Conservation (phyloP, 768 basidiomycete species). For the Infundibulicybe gibba region DNA sequence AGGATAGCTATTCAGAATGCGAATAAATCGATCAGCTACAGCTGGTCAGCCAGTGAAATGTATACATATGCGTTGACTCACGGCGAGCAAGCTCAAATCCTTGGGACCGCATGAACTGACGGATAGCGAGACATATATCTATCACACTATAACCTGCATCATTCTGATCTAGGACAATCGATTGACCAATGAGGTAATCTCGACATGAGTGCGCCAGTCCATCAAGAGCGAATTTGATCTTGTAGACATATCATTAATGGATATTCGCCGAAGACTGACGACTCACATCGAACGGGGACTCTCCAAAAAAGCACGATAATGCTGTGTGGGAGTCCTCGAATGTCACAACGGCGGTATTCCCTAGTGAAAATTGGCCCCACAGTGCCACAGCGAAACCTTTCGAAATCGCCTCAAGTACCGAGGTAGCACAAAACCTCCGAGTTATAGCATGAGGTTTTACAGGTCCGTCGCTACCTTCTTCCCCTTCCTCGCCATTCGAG, state of each 20-base stretch:
- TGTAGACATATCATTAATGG: neutral
- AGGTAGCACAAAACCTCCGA: constrained; percentile 47
- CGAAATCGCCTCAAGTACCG: constrained; percentile 40
- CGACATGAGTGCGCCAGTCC: constrained; percentile 36
- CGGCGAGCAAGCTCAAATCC: constrained; percentile 44
- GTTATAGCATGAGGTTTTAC: constrained; percentile 29
- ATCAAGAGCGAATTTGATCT: constrained; percentile 40
- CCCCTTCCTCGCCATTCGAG: constrained; percentile 1
- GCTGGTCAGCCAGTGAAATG: neutral
- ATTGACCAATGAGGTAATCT: constrained; percentile 24
- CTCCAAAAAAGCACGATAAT: constrained; percentile 50
- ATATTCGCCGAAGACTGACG: constrained; percentile 1
- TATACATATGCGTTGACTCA: constrained; percentile 18
- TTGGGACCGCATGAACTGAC: constrained; percentile 43
- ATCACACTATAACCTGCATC: constrained; percentile 27
- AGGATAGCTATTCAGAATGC: constrained; percentile 54
- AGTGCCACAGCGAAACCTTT: constrained; percentile 32
- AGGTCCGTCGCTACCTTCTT: neutral
- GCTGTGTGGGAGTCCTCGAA: constrained; percentile 46
- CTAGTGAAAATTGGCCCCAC: constrained; percentile 23
- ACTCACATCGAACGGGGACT: constrained; percentile 35
- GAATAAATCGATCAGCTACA: constrained; percentile 34
- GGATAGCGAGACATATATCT: constrained; percentile 38
- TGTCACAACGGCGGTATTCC: constrained; percentile 10
- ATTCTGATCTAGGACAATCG: constrained; percentile 21